These are phyloP conservation scores for Russula sp. DNA, from an alignment of 768 basidiomycete species.

Conservation along the genomic window DNA sequence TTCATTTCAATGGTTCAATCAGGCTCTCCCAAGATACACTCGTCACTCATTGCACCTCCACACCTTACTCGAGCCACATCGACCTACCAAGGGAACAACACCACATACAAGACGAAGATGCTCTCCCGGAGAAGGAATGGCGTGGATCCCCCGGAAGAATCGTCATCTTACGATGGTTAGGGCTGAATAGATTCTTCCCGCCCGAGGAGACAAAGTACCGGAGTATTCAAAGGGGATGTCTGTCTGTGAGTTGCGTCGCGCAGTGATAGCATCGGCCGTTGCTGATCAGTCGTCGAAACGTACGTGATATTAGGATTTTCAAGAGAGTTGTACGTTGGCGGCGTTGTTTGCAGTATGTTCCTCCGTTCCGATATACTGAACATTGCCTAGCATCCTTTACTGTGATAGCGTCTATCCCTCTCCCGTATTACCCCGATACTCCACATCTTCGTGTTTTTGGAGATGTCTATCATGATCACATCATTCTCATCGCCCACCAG, in stretches of 20 bases:
- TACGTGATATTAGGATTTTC: slow-evolving; percentile 55
- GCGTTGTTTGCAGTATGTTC: background rate
- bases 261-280: background rate
- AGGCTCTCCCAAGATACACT: slow-evolving; percentile 37
- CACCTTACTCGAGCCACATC: slow-evolving; percentile 42
- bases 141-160: slow-evolving; percentile 46
- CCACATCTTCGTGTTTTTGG: slow-evolving; percentile 46
- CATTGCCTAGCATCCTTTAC: slow-evolving; percentile 60
- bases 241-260: slow-evolving; percentile 48
- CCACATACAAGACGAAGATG: slow-evolving; percentile 29
- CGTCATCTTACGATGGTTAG: slow-evolving; percentile 67
- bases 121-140: slow-evolving; percentile 8
- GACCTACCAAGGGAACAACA: slow-evolving; percentile 32
- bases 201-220: slow-evolving; percentile 38
- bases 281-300: background rate
- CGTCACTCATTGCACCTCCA: slow-evolving; percentile 51
- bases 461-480: slow-evolving; percentile 46
- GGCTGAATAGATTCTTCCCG: slow-evolving; percentile 62
- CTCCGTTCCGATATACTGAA: background rate
- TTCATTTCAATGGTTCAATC: slow-evolving; percentile 1
- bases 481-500: slow-evolving; percentile 41
- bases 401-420: slow-evolving; percentile 48
- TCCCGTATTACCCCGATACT: slow-evolving; percentile 40
- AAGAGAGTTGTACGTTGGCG: slow-evolving; percentile 60
- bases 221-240: slow-evolving; percentile 52